Percentiles rank a stretch among this genome's conserved stretches.
Evolutionary conservation across 495 filamentous ascomycete genomes (phyloP).

Genomic region (Bathelium albidoporum): DNA sequence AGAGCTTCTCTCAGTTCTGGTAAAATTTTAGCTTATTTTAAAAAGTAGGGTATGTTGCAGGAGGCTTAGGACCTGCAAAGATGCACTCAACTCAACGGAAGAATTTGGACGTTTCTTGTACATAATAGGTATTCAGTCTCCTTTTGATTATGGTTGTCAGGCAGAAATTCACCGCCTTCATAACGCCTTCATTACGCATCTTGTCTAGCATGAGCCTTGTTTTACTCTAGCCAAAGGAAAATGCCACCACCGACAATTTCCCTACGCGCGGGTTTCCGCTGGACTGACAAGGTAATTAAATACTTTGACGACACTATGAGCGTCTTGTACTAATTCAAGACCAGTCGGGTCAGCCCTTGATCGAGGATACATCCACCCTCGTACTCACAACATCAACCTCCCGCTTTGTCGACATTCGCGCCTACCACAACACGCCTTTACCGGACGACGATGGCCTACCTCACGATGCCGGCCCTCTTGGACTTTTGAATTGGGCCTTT

Average conservation of each 20-base stretch:
- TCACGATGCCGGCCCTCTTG: background rate
- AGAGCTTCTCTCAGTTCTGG: too few relatives aligned
- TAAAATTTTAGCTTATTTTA: too few relatives aligned
- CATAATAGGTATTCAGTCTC: too few relatives aligned
- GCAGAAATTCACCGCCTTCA: background rate
- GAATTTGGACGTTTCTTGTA: too few relatives aligned
- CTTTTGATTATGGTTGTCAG: too few relatives aligned
- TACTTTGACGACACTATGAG: background rate
- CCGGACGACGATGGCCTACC: conserved; percentile 8
- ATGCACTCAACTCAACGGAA: too few relatives aligned
- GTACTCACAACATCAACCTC: conserved; percentile 38
- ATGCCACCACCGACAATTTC: background rate
- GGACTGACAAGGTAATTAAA: background rate
- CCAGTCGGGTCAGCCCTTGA: background rate
- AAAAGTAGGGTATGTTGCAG: too few relatives aligned
- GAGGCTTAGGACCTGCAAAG: too few relatives aligned
- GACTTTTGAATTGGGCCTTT: conserved; percentile 41
- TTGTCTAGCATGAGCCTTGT: too few relatives aligned
- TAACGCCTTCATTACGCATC: too few relatives aligned
- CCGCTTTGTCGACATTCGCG: conserved; percentile 44
- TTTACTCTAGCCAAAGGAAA: too few relatives aligned
- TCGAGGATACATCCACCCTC: conserved; percentile 17
- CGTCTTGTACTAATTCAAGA: background rate
- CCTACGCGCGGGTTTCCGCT: background rate
- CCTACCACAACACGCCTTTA: conserved; percentile 15